Evolutionary conservation across 2,329 filamentous ascomycete species (phyloP).

Genomic region (Ascochyta rabiei): DNA sequence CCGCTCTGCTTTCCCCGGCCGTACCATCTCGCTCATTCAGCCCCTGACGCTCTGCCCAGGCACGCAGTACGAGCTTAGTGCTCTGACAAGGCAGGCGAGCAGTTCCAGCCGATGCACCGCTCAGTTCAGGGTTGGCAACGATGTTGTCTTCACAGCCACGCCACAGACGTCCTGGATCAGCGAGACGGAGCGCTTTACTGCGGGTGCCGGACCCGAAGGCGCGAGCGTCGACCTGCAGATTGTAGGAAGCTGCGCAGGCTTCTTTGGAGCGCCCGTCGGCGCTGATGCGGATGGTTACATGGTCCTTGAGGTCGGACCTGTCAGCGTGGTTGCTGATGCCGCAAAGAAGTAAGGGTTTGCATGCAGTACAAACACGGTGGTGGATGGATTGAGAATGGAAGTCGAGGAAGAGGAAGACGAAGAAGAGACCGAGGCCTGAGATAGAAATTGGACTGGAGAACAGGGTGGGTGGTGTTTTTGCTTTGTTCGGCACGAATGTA

Average conservation of each 20-base stretch:
- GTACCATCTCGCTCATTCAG: conserved; percentile 28
- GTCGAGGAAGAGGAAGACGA: background rate
- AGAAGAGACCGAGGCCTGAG: background rate
- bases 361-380: background rate
- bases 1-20: conserved; percentile 27
- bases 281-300: conserved; percentile 26
- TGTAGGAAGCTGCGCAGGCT: conserved; percentile 29
- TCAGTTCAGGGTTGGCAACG: conserved; percentile 23
- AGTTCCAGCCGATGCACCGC: conserved; percentile 26
- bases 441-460: conserved; percentile 9
- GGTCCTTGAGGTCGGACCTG: conserved; percentile 13
- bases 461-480: conserved; percentile 3
- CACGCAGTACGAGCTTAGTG: conserved; percentile 25
- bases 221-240: conserved; percentile 32
- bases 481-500: conserved; percentile 2
- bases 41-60: conserved; percentile 38
- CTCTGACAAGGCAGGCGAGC: conserved; percentile 22
- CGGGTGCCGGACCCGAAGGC: conserved; percentile 19
- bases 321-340: conserved; percentile 3
- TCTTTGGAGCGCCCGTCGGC: conserved; percentile 20
- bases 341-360: background rate
- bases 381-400: too few relatives aligned
- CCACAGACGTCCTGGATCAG: conserved; percentile 24
- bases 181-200: conserved; percentile 25
- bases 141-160: conserved; percentile 20